Base-by-base conservation (phyloP, 2,329 filamentous ascomycete species). In the Reticulascus tulasneorum region DNA sequence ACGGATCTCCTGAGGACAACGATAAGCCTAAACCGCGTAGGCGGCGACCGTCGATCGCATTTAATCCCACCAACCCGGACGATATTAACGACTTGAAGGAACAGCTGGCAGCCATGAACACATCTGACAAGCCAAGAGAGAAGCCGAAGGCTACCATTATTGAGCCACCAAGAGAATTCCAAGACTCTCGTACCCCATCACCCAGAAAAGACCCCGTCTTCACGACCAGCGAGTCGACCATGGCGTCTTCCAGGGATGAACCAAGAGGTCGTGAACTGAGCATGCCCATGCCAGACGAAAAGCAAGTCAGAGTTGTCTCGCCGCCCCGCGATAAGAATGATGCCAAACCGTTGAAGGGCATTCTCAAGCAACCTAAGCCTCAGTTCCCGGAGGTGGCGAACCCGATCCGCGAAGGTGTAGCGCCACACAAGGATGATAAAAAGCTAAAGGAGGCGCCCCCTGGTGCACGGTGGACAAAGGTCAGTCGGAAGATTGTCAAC, bases 401-500 rank as follows among this genome's bases (percentile, higher is more conserved):
- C 47, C 84, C 87, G 0, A 73, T 94, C 23, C 78, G 90, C 15
- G 91, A 96, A 58, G 91, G 90, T 12, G 91, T 95, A 7, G 89
- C 90, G 3, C 90, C 90, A n/a, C 77, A 94, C 54, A 95, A 94
- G 63, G 88, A 94, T 55, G 82, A 86, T 31, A 81, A 84, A 59
- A 81, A 80, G 55, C 38, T 71, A 29, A 79, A 76, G 51, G 83
- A 86, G 24, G 86, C 88, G 21, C 85, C 85, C 1, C 64, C 81
- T 0, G 86, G 84, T 38, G 90, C 90, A 22, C 78, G 88, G 36
- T 96, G 90, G 90, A 96, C 90, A 29, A 94, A 93, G 66, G 90
- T 97, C 54, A 86, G 84, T 55, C 80, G 90, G 38, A 81, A 84
- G 47, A 75, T 94, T 37, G 90, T 97, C 51, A 96, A 94, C 49